A percentile compares a stretch with the other conserved stretches of the same genome.
Evolutionary conservation across 148 eudicot genomes (phyloP).

Genomic region (Amaranthus palmeri): DNA sequence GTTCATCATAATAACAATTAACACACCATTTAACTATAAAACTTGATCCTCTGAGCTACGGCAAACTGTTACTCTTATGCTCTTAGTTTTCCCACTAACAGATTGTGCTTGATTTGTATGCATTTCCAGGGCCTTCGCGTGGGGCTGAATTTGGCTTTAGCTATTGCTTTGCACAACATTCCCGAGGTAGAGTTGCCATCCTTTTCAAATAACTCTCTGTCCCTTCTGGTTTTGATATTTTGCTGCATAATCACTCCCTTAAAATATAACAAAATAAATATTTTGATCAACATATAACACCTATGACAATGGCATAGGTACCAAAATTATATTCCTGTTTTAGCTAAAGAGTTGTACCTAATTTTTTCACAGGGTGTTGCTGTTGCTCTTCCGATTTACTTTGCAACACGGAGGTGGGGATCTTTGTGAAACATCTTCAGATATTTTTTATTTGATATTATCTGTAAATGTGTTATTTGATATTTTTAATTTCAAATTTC

Average conservation of each 20-base stretch:
- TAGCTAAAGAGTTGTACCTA: slow-evolving; percentile 9
- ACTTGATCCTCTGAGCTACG: not conserved
- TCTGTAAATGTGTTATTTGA: not conserved
- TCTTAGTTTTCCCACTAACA: not conserved
- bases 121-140: slow-evolving; percentile 82
- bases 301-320: not conserved
- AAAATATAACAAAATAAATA: too few relatives aligned
- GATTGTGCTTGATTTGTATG: slow-evolving; percentile 3
- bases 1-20: too few relatives aligned
- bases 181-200: slow-evolving; percentile 64
- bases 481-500: not conserved
- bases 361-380: slow-evolving; percentile 76
- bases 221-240: not conserved
- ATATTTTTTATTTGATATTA: not conserved
- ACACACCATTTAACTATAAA: too few relatives aligned
- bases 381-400: slow-evolving; percentile 98
- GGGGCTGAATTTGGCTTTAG: slow-evolving; percentile 91
- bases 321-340: slow-evolving; percentile 6
- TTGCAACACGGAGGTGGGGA: slow-evolving; percentile 83
- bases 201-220: not conserved
- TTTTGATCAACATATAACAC: not conserved
- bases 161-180: slow-evolving; percentile 94
- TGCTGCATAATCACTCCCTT: not conserved
- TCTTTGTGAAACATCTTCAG: not conserved
- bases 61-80: not conserved